Evolutionary conservation across 2,329 filamentous ascomycete genomes (phyloP).

Genomic region (Camillea tinctor): DNA sequence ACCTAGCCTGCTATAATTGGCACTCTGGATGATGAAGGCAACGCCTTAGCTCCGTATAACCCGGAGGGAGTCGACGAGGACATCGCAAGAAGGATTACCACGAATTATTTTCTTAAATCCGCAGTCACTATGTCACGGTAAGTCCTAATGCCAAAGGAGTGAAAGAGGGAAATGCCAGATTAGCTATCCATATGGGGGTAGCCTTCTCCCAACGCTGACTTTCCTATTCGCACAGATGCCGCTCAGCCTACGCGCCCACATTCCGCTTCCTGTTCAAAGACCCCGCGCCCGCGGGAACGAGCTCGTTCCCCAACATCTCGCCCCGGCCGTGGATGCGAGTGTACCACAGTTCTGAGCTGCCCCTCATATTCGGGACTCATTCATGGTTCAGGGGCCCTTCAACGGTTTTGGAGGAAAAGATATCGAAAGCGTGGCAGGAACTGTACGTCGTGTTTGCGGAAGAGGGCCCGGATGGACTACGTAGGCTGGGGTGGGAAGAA

Average conservation of each 20-base stretch:
- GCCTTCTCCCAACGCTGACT: too few species aligned
- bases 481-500: conserved; percentile 1
- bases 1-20: background rate
- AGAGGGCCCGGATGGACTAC: conserved; percentile 1
- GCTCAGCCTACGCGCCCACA: background rate
- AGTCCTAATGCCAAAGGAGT: too few species aligned
- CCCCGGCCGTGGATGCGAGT: conserved; percentile 38
- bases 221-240: background rate
- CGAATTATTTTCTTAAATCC: background rate
- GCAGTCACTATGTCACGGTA: background rate
- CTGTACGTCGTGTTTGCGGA: conserved; percentile 3
- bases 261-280: background rate
- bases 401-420: background rate
- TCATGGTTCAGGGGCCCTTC: conserved; percentile 6
- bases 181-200: too few species aligned
- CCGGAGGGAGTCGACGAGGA: background rate
- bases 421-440: conserved; percentile 1
- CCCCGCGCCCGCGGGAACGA: conserved; percentile 16
- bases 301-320: conserved; percentile 38
- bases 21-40: background rate
- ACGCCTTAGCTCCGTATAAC: background rate
- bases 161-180: too few species aligned
- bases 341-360: conserved; percentile 39
- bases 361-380: conserved; percentile 40
- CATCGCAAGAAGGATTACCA: background rate